phyloP scores from a whole-genome alignment of 805 yeast species.

The Wickerhamiella cacticola region DNA sequence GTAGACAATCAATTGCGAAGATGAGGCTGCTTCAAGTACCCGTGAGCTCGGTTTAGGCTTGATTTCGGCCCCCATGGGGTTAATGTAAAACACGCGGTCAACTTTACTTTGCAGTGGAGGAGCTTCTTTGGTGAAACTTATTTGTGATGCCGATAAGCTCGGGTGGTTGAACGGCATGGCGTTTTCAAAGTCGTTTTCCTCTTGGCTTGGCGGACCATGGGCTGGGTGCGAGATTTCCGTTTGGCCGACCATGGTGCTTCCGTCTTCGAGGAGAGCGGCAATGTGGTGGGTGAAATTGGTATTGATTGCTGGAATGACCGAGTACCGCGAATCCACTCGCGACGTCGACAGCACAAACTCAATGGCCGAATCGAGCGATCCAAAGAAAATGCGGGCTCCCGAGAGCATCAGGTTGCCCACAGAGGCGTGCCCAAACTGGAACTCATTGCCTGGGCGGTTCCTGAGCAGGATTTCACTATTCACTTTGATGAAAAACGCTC shows the following conservation, averaged over 20 bases:
- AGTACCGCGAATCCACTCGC: slow-evolving; percentile 39
- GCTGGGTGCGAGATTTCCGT: slow-evolving; percentile 84
- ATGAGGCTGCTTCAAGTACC: slow-evolving; percentile 40
- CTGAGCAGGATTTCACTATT: slow-evolving; percentile 66
- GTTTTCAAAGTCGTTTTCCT: slow-evolving; percentile 32
- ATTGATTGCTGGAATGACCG: slow-evolving; percentile 69
- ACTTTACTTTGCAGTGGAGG: slow-evolving; percentile 66
- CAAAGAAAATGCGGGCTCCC: slow-evolving; percentile 70
- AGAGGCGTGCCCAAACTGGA: slow-evolving; percentile 65
- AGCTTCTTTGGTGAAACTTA: slow-evolving; percentile 52
- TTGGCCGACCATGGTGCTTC: slow-evolving; percentile 73
- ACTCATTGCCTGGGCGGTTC: slow-evolving; percentile 46
- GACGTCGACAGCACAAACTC: slow-evolving; percentile 60
- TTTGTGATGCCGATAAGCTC: slow-evolving; percentile 58
- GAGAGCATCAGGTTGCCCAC: slow-evolving; percentile 76
- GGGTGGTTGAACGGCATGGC: slow-evolving; percentile 70
- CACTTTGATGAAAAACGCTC: slow-evolving; percentile 67
- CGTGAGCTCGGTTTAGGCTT: slow-evolving; percentile 60
- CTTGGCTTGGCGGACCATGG: not conserved
- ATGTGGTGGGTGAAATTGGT: slow-evolving; percentile 81
- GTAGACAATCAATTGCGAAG: slow-evolving; percentile 47
- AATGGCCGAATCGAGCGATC: slow-evolving; percentile 73
- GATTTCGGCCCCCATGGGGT: slow-evolving; percentile 79
- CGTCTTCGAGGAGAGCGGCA: slow-evolving; percentile 59
- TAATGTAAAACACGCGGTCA: slow-evolving; percentile 60